Base-by-base conservation (phyloP, 108 stramenopile species). In the Licmophora abbreviata region DNA sequence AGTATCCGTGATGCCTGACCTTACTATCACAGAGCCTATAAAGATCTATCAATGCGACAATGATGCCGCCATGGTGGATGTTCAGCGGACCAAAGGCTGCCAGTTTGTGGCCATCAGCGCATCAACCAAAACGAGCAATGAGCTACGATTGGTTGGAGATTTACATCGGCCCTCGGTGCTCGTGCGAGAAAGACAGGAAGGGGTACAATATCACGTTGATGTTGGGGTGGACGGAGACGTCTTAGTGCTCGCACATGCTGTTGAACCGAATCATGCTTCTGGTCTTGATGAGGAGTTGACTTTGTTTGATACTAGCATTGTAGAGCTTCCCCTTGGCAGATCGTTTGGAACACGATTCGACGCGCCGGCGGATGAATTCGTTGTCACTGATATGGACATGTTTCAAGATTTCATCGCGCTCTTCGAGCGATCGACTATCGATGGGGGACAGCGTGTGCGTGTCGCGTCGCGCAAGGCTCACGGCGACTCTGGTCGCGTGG, bases 1-100 rank as follows among this genome's bases (percentile, higher is more conserved):
- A n/a, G 17, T 57, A 18, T 12, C 2, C 3, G 36, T 27, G 12
- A 41, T n/a, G 35, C 14, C 31, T 18, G 56, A 28, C 1, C 8
- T 21, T 29, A 14, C 17, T 14, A 23, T 47, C 11, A 18, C 54
- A 2, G 48, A 56, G 9, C 47, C 54, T 23, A 32, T 29, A 10
- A 40, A 53, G 0, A 3, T 69, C 3, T 42, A 55, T 45, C 68
- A 57, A 34, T 44, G 59, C 23, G 15, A 44, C 40, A 64, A 74
- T 53, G 68, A 59, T 10, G 29, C 61, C 0, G 64, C 44, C 14
- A 58, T 74, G 29, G 59, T 74, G 18, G 68, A 74, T 53, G 59
- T 65, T 9, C 67, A 66, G 42, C 34, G 66, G 32, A 74, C 73
- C n/a, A 74, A 69, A 40, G 73, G 73, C 14, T 61, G 66, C 51